Base-by-base conservation (phyloP, 2,329 filamentous ascomycete species). In the Colletotrichum shisoi region DNA sequence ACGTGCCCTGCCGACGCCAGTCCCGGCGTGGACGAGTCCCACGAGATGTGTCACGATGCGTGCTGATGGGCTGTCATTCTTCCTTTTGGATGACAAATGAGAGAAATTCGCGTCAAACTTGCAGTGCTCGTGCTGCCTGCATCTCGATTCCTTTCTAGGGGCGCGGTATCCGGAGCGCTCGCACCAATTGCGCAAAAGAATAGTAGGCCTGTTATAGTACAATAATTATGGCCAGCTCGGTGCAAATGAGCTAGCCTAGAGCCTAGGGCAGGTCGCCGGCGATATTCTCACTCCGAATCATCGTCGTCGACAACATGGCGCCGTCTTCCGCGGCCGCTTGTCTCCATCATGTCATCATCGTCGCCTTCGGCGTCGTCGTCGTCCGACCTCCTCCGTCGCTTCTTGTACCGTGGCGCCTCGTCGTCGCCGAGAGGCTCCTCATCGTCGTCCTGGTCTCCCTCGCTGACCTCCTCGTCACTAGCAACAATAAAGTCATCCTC, bases 401-500 rank as follows among this genome's bases (percentile, higher is more conserved):
- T 79, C 78, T 87, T 87, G 53, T 78, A 77, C 9, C 78, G 78
- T 17, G 81, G 81, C 15, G 72, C 72, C 66, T 80, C 78, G 6
- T 81, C 80, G 24, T 82, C 81, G 0, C 84, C 83, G 11, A 84
- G 72, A 3, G 85, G 70, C 59, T 86, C 85, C 62, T 88, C 87
- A 5, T 91, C 89, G 27, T 85, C 86, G 44, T 84, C 85, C 58
- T 83, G 85, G 6, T 87, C 87, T 40, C 85, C 87, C 3, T 82
- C 86, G 39, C 85, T 87, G 66, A 82, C 79, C 46, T 86, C 87
- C 48, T 93, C 91, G 71, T 93, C 91, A 72, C 89, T 93, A 3
- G 83, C 83, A 3, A 90, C 91, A 63, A 94, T 85, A 75, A 94
- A 94, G 64, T 90, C 91, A 73, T 94, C 91, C 40, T 90, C 90